Evolutionary conservation across 768 basidiomycete species (phyloP), one percentile per base, ranked within the genome.

Genomic region (Agaricus subrufescens): DNA sequence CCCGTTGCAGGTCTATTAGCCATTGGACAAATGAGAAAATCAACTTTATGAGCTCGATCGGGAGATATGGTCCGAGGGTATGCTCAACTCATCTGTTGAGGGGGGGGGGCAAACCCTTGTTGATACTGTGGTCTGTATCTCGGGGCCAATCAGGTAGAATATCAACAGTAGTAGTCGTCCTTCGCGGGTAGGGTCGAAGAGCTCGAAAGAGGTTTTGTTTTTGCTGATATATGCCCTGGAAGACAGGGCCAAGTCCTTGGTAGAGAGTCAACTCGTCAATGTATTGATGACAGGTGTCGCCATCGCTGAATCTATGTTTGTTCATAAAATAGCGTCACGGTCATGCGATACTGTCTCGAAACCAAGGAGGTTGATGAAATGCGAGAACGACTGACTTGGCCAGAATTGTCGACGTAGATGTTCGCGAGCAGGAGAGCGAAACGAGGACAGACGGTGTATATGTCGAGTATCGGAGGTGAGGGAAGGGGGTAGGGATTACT

Each of bases 181-280:
- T 9, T 71, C 68, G 52, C 69, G 71, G 5, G 67, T 61, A 0
- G 69, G 63, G 64, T 84, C 77, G 4, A 60, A 57, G 8, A 82
- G 72, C 8, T 64, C 50, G 51, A 80, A 75, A 1, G 73, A 60
- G 0, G 75, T 68, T 34, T 75, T 19, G 68, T 8, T 65, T 64
- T 53, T 80, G 71, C 61, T 84, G 83, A 65, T 81, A 83, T 42
- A 82, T 75, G 63, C 84, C 84, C 12, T 82, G 83, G 58, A 80
- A 83, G 39, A 73, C 73, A 39, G 82, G 61, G 37, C 67, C 69
- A 30, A 79, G 66, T 5, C 74, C 76, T 14, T 61, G 46, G 1
- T 57, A 64, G n/a, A 80, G 65, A 2, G 70, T 66, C 12, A 75
- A 68, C 19, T 69, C 60, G 15, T 78, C 78, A 38, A 81, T 65